Percentiles rank a stretch among this genome's conserved stretches.
phyloP scores from a whole-genome alignment of 495 filamentous ascomycete genomes.

The Filosporella fistucella region DNA sequence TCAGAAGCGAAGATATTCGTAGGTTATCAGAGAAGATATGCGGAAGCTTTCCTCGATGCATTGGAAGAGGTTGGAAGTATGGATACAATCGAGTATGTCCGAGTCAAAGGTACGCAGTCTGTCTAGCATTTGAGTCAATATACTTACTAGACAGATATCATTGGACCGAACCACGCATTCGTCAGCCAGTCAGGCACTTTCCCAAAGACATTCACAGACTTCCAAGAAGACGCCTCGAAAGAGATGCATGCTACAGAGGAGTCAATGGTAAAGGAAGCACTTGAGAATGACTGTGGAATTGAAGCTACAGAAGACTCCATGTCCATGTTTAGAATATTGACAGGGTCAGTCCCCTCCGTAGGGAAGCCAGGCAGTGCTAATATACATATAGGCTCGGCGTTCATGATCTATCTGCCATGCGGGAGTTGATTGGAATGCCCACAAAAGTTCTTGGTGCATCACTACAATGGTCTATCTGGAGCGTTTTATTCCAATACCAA shows the following conservation, averaged over 20 bases:
- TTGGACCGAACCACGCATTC: constrained; percentile 40
- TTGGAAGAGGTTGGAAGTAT: constrained; percentile 7
- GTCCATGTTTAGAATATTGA: constrained; percentile 36
- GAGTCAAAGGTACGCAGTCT: constrained; percentile 36
- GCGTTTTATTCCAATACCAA: constrained; percentile 6
- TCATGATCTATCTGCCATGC: constrained; percentile 52
- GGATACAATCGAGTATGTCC: constrained; percentile 1
- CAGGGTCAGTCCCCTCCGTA: constrained; percentile 14
- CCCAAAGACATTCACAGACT: constrained; percentile 30
- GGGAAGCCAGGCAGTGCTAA: neutral
- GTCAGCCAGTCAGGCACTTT: constrained; percentile 42
- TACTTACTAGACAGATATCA: constrained; percentile 50
- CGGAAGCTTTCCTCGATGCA: constrained; percentile 43
- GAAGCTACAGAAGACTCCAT: constrained; percentile 20
- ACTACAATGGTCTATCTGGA: too few relatives aligned
- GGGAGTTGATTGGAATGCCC: constrained; percentile 46
- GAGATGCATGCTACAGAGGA: neutral
- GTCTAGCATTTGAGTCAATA: constrained; percentile 26
- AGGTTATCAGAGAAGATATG: constrained; percentile 50
- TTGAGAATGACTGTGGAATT: constrained; percentile 4
- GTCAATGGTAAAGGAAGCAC: constrained; percentile 2
- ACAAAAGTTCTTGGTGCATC: constrained; percentile 3
- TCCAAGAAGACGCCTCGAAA: constrained; percentile 10
- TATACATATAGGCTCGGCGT: constrained; percentile 31
- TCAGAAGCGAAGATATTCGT: constrained; percentile 37